Evolutionary conservation across 352 stramenopile genomes (phyloP), one percentile per base, ranked within the genome.

Genomic region (Phytophthora idaei): DNA sequence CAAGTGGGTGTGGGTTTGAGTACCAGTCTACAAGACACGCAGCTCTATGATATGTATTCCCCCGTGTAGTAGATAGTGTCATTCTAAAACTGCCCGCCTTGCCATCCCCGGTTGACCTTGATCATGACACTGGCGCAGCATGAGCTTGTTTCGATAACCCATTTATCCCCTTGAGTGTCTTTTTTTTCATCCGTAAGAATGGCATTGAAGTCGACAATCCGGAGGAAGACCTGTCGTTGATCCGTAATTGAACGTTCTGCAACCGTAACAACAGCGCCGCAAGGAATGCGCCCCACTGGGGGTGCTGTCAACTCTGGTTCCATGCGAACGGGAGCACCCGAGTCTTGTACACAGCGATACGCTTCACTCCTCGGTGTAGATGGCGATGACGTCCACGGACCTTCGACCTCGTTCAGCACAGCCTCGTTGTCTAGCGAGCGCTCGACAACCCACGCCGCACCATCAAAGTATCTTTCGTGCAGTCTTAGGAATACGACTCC

Each of bases 111-210:
- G 21, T 59, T 60, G 11, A 62, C 32, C 31, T 88, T 90, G 61
- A 85, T 76, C 76, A 93, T 85, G 45, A 93, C 85, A 45, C 77
- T 93, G n/a, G 82, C 75, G 47, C 85, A 93, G 58, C 85, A 89
- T 4, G 82, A 89, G 56, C 80, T 91, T 6, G 85, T 93, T 60
- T 93, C 85, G 37, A 93, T 93, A 34, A 93, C 78, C 81, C 83
- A 93, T 49, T 80, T 62, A 3, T 61, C 47, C 9, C 15, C 48
- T 42, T 44, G 14, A 36, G 11, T 44, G 29, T 42, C 29, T 8
- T 56, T 39, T 8, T 56, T 39, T 11, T n/a, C 41, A 45, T 57
- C 45, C n/a, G 8, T 9, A 27, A n/a, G 15, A 21, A 50, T 45
- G 28, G 45, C 17, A 11, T 67, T 31, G 15, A 53, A 34, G 7